Evolutionary conservation across 2,329 filamentous ascomycete species (phyloP), one percentile per base, ranked within the genome.

Genomic region (Pseudogymnoascus sp.): DNA sequence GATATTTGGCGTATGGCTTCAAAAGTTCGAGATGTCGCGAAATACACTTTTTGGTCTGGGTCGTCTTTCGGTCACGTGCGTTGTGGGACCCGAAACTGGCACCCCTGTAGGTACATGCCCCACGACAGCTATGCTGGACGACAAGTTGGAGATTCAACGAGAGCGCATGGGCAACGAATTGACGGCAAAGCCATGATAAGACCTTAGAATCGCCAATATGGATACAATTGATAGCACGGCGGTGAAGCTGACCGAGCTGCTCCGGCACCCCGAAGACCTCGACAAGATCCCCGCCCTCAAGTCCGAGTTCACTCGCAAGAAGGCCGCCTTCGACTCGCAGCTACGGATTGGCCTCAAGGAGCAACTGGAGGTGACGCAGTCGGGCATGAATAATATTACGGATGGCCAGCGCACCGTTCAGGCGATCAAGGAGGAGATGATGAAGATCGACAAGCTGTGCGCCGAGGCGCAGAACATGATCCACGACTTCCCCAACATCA

Each of bases 391-490:
- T 66, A 89, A 89, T 64, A 87, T 99, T 66, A 85, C 84, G 47
- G 91, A 97, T 71, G 92, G 92, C 61, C 92, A 97, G 75, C 89
- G 92, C 74, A 90, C 90, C 64, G 90, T 99, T 35, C 88, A 90
- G 71, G 84, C 89, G 69, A 97, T 97, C 76, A 96, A 96, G 75
- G 93, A 97, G 67, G 94, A 99, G 78, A 94, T 99, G 85, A 91
- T 95, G 80, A 95, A 93, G 76, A 97, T 99, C 70, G 94, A 99
- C 78, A 91, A 90, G 76, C 84, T 99, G 65, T 99, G 94, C 77
- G 91, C 92, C 65, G 95, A 99, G 76, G 92, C 92, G 60, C 93
- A 97, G 78, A 91, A 90, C 72, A 97, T 97, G 85, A 96, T 99
- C 70, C 87, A 89, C 70, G 94, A 99, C 78, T 97, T 99, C 75